These are phyloP conservation scores for Abrus precatorius DNA, from an alignment of 306 rosid genomes.

Conservation along the genomic window DNA sequence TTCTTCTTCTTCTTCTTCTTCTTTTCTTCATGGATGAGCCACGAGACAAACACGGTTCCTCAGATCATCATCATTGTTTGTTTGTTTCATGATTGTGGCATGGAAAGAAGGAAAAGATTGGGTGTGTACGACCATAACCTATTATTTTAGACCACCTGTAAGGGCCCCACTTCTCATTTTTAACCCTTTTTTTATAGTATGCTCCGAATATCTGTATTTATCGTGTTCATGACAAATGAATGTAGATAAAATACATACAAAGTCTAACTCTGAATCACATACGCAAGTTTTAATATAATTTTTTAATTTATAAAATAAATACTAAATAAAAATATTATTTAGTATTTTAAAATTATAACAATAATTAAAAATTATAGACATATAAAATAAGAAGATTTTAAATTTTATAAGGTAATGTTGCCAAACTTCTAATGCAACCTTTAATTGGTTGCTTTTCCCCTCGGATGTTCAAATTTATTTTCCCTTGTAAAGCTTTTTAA, in stretches of 20 bases:
- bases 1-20: slow-evolving; percentile 34
- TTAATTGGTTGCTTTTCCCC: background rate
- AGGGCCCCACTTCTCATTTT: slow-evolving; percentile 35
- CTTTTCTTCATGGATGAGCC: slow-evolving; percentile 61
- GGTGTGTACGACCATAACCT: slow-evolving; percentile 33
- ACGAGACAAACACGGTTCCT: slow-evolving; percentile 48
- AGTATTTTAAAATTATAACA: too few relatives aligned
- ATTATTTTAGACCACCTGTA: background rate
- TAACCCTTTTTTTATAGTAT: background rate
- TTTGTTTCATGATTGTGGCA: slow-evolving; percentile 39
- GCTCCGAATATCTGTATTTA: background rate
- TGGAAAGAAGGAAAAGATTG: slow-evolving; percentile 34
- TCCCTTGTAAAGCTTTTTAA: background rate
- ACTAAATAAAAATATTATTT: too few relatives aligned
- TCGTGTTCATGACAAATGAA: background rate
- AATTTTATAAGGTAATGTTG: too few relatives aligned
- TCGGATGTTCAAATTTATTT: background rate
- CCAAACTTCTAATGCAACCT: slow-evolving; percentile 10
- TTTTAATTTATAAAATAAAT: too few relatives aligned
- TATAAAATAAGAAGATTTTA: too few relatives aligned
- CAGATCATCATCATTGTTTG: slow-evolving; percentile 53
- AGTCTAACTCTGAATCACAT: background rate
- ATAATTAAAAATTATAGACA: too few relatives aligned
- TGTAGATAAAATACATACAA: background rate
- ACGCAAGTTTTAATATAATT: background rate